These are phyloP conservation scores for Lophiotrema nucula DNA, from an alignment of 495 filamentous ascomycete species.

Conservation along the genomic window DNA sequence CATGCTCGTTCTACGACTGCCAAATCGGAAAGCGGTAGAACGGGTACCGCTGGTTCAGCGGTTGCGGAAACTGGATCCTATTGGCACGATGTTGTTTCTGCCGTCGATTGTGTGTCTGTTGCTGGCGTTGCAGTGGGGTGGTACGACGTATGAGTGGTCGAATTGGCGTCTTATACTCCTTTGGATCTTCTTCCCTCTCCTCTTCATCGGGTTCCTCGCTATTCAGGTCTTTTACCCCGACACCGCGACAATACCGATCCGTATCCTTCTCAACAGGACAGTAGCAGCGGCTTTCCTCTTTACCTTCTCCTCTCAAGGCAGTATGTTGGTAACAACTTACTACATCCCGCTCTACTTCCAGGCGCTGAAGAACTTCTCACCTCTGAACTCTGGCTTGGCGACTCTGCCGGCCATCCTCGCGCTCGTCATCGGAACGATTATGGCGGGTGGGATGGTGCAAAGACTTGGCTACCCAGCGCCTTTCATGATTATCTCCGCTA, in stretches of 20 bases:
- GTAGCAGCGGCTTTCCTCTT: constrained; percentile 58
- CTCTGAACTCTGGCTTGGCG: constrained; percentile 71
- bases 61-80: constrained; percentile 61
- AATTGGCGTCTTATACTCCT: constrained; percentile 67
- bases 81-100: constrained; percentile 67
- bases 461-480: constrained; percentile 73
- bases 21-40: not conserved
- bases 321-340: constrained; percentile 56
- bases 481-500: constrained; percentile 61
- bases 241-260: constrained; percentile 72
- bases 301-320: constrained; percentile 55
- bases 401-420: constrained; percentile 71
- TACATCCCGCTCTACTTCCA: constrained; percentile 91
- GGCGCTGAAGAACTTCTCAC: constrained; percentile 67
- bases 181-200: constrained; percentile 66
- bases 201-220: constrained; percentile 60
- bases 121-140: constrained; percentile 86
- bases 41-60: constrained; percentile 41
- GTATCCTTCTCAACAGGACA: constrained; percentile 69
- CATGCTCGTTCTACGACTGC: constrained; percentile 54
- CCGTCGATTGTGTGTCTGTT: constrained; percentile 70
- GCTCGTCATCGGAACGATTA: constrained; percentile 59
- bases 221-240: constrained; percentile 68
- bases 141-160: constrained; percentile 65
- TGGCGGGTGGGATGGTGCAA: constrained; percentile 61